phyloP scores from a whole-genome alignment of 164 flowering plant genomes.

The Dillenia turbinata region DNA sequence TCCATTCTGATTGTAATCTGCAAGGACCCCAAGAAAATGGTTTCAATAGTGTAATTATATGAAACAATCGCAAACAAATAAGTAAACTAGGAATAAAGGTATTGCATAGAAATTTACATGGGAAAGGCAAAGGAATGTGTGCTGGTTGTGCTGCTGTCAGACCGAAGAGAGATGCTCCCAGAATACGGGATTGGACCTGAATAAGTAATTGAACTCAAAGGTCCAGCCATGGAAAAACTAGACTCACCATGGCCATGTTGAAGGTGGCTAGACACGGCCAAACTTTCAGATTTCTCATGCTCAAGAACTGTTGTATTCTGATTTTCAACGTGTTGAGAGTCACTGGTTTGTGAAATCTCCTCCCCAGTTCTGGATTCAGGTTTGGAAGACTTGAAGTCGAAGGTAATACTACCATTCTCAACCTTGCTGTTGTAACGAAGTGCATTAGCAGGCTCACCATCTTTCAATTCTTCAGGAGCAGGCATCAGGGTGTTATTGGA shows the following conservation, averaged over 20 bases:
- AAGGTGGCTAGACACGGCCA: constrained; percentile 23
- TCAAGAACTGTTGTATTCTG: constrained; percentile 15
- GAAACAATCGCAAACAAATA: background rate
- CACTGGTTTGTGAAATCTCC: constrained; percentile 16
- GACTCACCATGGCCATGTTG: constrained; percentile 42
- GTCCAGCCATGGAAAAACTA: constrained; percentile 41
- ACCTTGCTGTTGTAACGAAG: constrained; percentile 19
- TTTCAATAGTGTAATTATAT: background rate
- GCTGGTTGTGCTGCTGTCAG: constrained; percentile 79
- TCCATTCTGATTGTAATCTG: constrained; percentile 71
- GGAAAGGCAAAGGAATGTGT: constrained; percentile 77
- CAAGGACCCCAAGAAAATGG: background rate
- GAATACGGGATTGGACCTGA: constrained; percentile 60
- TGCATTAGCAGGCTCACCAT: constrained; percentile 11
- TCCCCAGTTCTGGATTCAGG: constrained; percentile 16
- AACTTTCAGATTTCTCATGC: constrained; percentile 17
- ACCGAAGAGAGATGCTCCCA: constrained; percentile 61
- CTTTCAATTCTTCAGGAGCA: constrained; percentile 16
- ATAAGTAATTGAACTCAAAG: constrained; percentile 35
- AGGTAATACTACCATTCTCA: constrained; percentile 43
- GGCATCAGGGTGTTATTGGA: constrained; percentile 8
- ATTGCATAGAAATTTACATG: constrained; percentile 25
- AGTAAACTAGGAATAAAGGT: background rate
- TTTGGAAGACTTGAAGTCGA: constrained; percentile 30
- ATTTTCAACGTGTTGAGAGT: constrained; percentile 15